phyloP scores from a whole-genome alignment of 306 rosid genomes.

The Ochetophila trinervis region DNA sequence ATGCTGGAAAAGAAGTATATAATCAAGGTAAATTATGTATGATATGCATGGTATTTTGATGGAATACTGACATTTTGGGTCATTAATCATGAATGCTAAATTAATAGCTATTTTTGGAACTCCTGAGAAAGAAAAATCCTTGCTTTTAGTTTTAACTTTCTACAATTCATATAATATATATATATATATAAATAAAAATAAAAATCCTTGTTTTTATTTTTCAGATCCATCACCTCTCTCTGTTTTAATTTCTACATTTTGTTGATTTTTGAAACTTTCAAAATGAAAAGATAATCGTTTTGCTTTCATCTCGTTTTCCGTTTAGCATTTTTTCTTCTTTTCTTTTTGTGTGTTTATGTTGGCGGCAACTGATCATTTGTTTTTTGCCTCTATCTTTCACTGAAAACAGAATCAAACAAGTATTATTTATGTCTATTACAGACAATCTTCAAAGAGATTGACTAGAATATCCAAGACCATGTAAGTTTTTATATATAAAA shows the following conservation, averaged over 20 bases:
- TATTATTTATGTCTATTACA: constrained; percentile 43
- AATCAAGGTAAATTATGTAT: constrained; percentile 26
- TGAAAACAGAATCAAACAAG: constrained; percentile 32
- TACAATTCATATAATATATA: no score
- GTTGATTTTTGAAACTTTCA: constrained; percentile 30
- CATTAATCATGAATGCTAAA: neutral
- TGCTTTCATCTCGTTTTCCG: constrained; percentile 4
- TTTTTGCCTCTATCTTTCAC: constrained; percentile 30
- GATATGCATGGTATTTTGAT: constrained; percentile 1
- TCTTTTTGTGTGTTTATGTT: constrained; percentile 17
- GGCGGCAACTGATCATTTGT: constrained; percentile 41
- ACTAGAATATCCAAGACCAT: constrained; percentile 23
- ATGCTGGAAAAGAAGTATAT: constrained; percentile 16
- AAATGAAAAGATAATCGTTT: constrained; percentile 28
- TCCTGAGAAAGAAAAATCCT: neutral
- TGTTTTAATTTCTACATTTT: neutral
- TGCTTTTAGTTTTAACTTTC: no score
- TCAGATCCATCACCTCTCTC: constrained; percentile 21
- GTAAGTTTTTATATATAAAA: constrained; percentile 31
- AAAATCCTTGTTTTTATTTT: neutral
- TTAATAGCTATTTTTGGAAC: neutral
- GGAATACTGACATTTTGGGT: neutral
- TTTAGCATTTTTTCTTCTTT: constrained; percentile 18
- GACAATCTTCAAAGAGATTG: constrained; percentile 39
- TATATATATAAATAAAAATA: no score